These are phyloP conservation scores for Phytophthora sojae DNA, from an alignment of 352 stramenopile species.

Conservation along the genomic window DNA sequence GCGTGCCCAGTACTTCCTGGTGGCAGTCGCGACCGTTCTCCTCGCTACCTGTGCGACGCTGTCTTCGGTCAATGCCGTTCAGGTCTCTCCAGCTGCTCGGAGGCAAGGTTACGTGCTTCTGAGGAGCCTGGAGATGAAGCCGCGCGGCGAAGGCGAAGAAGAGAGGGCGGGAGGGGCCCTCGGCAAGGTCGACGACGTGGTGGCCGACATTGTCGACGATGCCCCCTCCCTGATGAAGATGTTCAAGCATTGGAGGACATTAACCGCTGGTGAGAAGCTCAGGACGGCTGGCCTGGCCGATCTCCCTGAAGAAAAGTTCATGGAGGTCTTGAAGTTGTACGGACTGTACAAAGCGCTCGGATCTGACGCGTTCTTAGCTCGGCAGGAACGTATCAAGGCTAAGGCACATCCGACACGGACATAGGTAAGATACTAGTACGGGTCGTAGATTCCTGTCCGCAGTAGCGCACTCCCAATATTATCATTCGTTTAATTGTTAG, in stretches of 20 bases:
- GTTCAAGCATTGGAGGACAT: slow-evolving; percentile 6
- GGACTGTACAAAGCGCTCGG: slow-evolving; percentile 3
- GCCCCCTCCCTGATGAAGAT: slow-evolving; percentile 1
- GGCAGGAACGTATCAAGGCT: neutral
- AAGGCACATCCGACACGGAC: neutral
- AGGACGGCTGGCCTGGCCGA: slow-evolving; percentile 4
- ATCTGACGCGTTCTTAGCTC: neutral
- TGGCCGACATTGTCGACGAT: slow-evolving; percentile 8
- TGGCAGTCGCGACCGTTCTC: neutral
- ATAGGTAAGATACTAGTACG: neutral
- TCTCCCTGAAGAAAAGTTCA: neutral
- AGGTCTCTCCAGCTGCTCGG: neutral
- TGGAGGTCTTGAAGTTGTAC: slow-evolving; percentile 14
- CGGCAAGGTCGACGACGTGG: slow-evolving; percentile 14
- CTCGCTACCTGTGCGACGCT: neutral
- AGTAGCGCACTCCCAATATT: neutral
- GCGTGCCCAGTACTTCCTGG: neutral
- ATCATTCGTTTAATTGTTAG: neutral
- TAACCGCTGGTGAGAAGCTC: slow-evolving; percentile 3
- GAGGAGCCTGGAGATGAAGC: neutral
- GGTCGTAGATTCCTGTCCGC: too few relatives aligned
- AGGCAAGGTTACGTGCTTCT: neutral
- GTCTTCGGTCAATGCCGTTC: neutral
- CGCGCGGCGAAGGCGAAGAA: slow-evolving; percentile 3
- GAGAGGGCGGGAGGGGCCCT: slow-evolving; percentile 9